Conservation (phyloP, 225 moss, liverwort and hornwort species). For the Physcomitrium patens region DNA sequence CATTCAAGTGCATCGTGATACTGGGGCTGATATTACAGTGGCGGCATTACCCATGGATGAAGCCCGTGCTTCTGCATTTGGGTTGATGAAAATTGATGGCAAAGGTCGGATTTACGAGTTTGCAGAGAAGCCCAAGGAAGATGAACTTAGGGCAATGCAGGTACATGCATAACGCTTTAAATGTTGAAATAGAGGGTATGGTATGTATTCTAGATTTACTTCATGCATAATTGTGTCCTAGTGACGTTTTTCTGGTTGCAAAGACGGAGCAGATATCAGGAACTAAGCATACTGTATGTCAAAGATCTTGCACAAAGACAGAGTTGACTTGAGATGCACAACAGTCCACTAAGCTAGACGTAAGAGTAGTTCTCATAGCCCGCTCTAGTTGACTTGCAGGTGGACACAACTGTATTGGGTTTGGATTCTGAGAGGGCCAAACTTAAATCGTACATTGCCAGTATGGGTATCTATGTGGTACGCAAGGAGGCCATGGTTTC, state of each 20-base stretch:
- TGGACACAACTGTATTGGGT: conserved; percentile 69
- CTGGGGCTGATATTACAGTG: conserved; percentile 72
- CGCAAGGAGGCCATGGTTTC: conserved; percentile 71
- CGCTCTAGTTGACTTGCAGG: conserved; percentile 27
- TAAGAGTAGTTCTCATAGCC: background rate
- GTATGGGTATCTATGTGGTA: conserved; percentile 90
- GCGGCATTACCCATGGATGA: conserved; percentile 75
- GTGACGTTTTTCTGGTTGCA: background rate
- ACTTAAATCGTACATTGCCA: conserved; percentile 73
- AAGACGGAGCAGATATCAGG: background rate
- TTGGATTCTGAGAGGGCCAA: conserved; percentile 58
- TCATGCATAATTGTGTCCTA: background rate
- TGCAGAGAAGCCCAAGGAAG: conserved; percentile 76
- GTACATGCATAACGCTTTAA: background rate
- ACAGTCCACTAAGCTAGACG: background rate
- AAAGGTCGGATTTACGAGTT: conserved; percentile 67
- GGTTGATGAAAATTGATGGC: conserved; percentile 81
- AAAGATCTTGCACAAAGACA: background rate
- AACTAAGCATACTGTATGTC: background rate
- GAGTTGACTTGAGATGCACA: background rate
- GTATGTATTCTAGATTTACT: background rate
- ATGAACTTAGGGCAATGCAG: conserved; percentile 68
- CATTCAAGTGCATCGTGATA: conserved; percentile 61
- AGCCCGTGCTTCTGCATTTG: conserved; percentile 64
- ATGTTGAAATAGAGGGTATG: background rate